Evolutionary conservation across 202 grass and related monocot genomes (phyloP), one percentile per base, ranked within the genome.

Genomic region (Musa balbisiana): DNA sequence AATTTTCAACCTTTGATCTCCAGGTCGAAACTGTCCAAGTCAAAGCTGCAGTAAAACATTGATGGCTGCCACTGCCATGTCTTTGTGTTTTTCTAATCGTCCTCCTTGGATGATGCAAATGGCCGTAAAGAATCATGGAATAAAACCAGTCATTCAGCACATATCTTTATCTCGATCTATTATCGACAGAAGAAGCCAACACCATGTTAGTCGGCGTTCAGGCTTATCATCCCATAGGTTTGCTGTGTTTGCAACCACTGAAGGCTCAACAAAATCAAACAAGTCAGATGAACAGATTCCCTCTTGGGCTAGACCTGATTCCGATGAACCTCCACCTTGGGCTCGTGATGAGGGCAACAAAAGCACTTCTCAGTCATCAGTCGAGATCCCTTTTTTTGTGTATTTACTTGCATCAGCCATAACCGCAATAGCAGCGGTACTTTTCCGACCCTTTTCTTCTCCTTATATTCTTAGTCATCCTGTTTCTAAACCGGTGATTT

Each of bases 331-430:
- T 6, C 88, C 90, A 15, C 94, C 94, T 3, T 97, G 90, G 90
- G 88, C 72, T 33, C 86, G 84, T 72, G 49, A 79, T 24, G 90
- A 86, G n/a, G 82, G 73, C 19, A 53, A 9, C 75, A 83, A 68
- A 81, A 74, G 49, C 72, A 56, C 51, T 59, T 55, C 59, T 27
- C 76, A 81, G 20, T 66, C 72, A 26, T 81, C 74, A 56, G 72
- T 67, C 62, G 62, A 84, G 73, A 79, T 93, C n/a, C 94, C 90
- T 0, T 93, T 84, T 82, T 81, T 81, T 83, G 88, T 82, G 0
- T 97, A 97, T 86, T 86, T 97, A 55, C 88, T 97, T 74, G 90
- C 90, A 33, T 97, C 94, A 26, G 79, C 88, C 59, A 11, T 97
- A 14, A 91, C 88, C 15, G 90, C 94, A 66, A 97, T 97, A 76